Base-by-base conservation (phyloP, 2,329 filamentous ascomycete species). In the Sporothrix pseudoabietina region DNA sequence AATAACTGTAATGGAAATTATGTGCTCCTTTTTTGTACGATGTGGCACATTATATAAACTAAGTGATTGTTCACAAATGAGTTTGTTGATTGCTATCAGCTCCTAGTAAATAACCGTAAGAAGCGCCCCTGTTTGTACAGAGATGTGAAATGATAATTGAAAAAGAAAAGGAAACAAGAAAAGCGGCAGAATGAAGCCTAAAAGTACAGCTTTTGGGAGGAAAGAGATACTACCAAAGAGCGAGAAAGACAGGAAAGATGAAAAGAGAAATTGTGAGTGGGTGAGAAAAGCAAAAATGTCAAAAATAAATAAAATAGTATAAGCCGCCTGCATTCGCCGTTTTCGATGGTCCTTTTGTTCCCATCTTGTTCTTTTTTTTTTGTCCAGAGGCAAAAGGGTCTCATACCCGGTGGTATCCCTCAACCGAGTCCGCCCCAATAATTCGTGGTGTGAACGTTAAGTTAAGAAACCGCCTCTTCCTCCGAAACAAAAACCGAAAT, bases 151-250 rank as follows among this genome's bases (percentile, higher is more conserved):
- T 30, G 22, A 47, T 65, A 4, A 19, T 47, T n/a, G 6, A 65
- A 44, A 3, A 19, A 14, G 39, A 70, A 39, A 57, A 68, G 1
- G 19, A 32, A 26, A 26, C 39, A 8, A 55, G 26, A 47, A n/a
- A 74, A 74, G 71, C 49, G 71, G 72, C 44, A 71, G 74, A 74
- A 68, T 63, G 41, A 49, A 66, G 55, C 59, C 16, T 57, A 35
- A 72, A 66, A 39, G 55, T 32, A 54, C 59, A 63, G 61, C 39
- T 65, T 65, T 47, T 65, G 39, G 61, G 39, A 44, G 49, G 10
- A 19, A 49, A 49, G 14, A 9, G 54, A 54, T n/a, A 63, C 59
- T 35, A 65, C 44, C 49, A 39, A 39, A 35, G 35, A 65, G 57
- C 8, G 52, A 65, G 19, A 32, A 32, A 30, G n/a, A 22, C 7